phyloP scores from a whole-genome alignment of 2,329 filamentous ascomycete species.

The Dactylellina cionopaga region DNA sequence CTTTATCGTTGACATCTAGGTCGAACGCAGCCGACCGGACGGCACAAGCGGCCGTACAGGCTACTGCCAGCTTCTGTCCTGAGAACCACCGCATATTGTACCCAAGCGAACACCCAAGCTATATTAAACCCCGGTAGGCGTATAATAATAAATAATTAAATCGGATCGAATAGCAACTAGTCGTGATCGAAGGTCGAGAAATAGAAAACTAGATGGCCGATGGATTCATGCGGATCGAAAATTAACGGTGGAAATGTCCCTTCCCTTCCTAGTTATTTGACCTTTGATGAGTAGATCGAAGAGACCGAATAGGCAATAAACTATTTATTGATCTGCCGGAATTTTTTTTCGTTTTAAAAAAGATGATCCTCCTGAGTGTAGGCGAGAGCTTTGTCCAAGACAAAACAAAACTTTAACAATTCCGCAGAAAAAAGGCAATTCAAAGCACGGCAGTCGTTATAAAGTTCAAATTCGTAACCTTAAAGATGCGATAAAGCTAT shows the following conservation, averaged over 20 bases:
- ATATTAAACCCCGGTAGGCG: not conserved
- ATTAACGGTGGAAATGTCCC: not conserved
- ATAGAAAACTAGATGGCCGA: not conserved
- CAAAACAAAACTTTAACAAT: not conserved
- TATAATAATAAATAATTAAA: not conserved
- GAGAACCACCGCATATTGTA: conserved; percentile 44
- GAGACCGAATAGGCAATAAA: not conserved
- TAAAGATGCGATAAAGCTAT: conserved; percentile 1
- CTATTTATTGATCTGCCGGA: conserved; percentile 8
- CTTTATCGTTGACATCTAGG: conserved; percentile 31
- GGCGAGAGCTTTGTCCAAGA: conserved; percentile 7
- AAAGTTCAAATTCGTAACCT: too few relatives aligned
- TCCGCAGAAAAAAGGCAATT: not conserved
- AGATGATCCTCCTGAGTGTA: too few relatives aligned
- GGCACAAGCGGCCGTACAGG: conserved; percentile 31
- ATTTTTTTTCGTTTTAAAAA: too few relatives aligned
- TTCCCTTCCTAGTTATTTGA: not conserved
- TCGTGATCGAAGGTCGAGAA: too few relatives aligned
- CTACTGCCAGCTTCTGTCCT: conserved; percentile 15
- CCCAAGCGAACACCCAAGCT: conserved; percentile 6
- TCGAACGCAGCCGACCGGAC: conserved; percentile 37
- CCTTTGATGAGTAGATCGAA: not conserved
- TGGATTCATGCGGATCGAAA: not conserved
- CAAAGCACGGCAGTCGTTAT: not conserved
- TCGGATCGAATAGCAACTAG: too few relatives aligned